Percentiles rank a stretch among this genome's conserved stretches.
Evolutionary conservation across 176 grass and related monocot genomes (phyloP).

Genomic region (Oryza nivara): DNA sequence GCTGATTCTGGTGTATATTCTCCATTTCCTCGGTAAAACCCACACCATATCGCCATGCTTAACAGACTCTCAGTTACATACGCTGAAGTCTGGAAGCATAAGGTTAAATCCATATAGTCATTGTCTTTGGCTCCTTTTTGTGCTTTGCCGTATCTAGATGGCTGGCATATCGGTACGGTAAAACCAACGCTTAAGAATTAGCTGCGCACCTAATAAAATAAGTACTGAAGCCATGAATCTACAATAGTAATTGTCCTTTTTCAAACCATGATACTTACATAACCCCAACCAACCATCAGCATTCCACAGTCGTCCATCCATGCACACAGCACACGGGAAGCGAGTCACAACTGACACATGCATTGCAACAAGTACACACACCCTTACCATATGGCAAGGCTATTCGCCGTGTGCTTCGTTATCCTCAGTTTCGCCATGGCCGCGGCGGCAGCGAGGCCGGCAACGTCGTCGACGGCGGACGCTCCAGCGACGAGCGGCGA

Average conservation of each 20-base stretch:
- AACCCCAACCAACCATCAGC: background rate
- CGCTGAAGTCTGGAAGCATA: too few species aligned
- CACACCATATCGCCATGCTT: too few species aligned
- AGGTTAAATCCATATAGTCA: background rate
- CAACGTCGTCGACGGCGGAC: background rate
- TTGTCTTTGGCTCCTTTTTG: background rate
- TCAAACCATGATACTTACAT: background rate
- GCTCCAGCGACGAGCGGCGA: background rate
- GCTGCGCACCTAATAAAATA: background rate
- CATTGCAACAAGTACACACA: background rate
- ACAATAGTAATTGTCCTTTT: background rate
- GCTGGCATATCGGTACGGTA: constrained; percentile 2
- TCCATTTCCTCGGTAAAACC: background rate
- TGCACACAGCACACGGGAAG: background rate
- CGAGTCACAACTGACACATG: background rate
- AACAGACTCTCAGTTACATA: too few species aligned
- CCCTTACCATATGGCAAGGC: constrained; percentile 38
- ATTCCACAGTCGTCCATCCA: background rate
- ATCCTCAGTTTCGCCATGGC: constrained; percentile 28
- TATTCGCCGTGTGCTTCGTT: constrained; percentile 31
- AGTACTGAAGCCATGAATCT: background rate
- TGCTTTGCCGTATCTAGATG: background rate
- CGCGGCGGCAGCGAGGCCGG: constrained; percentile 6
- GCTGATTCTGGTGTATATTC: constrained; percentile 2
- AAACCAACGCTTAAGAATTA: constrained; percentile 10